These are phyloP conservation scores for Tremella mesenterica DNA, from an alignment of 768 basidiomycete genomes.

Conservation along the genomic window DNA sequence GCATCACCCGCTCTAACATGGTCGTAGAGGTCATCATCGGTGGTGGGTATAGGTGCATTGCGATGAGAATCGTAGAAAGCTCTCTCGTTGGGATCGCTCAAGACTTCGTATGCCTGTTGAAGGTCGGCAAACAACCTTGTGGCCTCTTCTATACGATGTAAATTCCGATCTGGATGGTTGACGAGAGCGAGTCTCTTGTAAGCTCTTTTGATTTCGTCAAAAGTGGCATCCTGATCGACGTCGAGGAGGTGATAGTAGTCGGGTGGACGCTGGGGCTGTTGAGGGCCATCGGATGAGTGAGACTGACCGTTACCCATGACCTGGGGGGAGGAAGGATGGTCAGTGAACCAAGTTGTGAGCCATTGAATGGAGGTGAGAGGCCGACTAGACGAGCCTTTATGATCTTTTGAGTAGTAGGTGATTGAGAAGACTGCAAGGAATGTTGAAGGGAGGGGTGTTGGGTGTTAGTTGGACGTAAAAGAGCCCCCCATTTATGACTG, in stretches of 20 bases:
- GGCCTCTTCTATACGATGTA: conserved; percentile 69
- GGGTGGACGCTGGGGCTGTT: no score
- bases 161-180: conserved; percentile 57
- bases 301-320: no score
- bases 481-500: no score
- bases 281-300: no score
- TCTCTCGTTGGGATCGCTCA: conserved; percentile 91
- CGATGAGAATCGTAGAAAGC: conserved; percentile 97
- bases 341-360: no score
- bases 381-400: no score
- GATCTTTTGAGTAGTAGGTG: no score
- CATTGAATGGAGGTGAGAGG: no score
- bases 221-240: conserved; percentile 69
- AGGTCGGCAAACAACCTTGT: conserved; percentile 77
- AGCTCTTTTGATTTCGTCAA: conserved; percentile 79
- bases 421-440: no score
- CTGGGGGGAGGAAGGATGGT: no score
- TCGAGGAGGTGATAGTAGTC: conserved; percentile 80
- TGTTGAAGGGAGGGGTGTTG: no score
- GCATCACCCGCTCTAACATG: conserved; percentile 64
- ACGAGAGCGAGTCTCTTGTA: conserved; percentile 11
- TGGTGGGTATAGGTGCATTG: conserved; percentile 65
- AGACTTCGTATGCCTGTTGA: conserved; percentile 93
- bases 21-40: conserved; percentile 80
- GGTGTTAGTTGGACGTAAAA: no score